phyloP scores from a whole-genome alignment of 345 rosid genomes.

The Mangifera indica region DNA sequence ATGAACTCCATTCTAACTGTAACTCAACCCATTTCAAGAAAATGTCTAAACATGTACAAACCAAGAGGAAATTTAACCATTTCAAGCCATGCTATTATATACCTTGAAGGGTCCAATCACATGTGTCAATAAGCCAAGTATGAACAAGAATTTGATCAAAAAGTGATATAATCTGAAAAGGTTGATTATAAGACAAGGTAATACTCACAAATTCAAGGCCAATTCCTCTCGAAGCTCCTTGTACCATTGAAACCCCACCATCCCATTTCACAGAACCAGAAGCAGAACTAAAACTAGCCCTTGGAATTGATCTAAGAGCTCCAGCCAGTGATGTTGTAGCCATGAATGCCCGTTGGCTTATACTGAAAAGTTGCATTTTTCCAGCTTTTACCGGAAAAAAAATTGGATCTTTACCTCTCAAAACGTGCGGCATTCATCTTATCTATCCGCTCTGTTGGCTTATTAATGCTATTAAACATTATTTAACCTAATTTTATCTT shows the following conservation, averaged over 20 bases:
- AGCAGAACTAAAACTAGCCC: conserved; percentile 33
- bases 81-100: too few species aligned
- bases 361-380: conserved; percentile 20
- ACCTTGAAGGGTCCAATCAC: neutral
- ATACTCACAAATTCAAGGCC: conserved; percentile 79
- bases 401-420: neutral
- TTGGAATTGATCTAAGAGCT: conserved; percentile 10
- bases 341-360: conserved; percentile 2
- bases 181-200: neutral
- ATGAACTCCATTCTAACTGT: neutral
- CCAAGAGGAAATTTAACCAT: too few species aligned
- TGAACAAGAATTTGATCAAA: neutral
- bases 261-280: conserved; percentile 44
- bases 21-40: neutral
- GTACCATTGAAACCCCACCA: conserved; percentile 86
- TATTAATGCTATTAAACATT: neutral
- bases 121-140: neutral
- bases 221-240: conserved; percentile 93
- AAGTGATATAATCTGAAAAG: neutral
- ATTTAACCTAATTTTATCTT: neutral
- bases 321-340: neutral
- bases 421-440: neutral
- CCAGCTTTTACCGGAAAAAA: neutral
- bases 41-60: neutral
- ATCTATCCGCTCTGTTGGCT: neutral